phyloP scores from a whole-genome alignment of 78 protist species.

The Bodo saltans region DNA sequence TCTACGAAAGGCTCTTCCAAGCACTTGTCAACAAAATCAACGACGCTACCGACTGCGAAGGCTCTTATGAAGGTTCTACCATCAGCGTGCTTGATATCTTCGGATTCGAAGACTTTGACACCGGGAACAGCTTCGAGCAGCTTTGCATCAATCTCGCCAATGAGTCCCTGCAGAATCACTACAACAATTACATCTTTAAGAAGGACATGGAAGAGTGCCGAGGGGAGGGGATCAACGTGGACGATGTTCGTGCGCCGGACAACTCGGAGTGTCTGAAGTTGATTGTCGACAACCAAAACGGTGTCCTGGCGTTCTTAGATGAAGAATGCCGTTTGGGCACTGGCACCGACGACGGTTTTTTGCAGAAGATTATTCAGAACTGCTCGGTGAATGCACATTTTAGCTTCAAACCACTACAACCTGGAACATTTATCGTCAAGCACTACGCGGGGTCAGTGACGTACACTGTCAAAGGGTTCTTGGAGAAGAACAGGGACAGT shows the following conservation, averaged over 20 bases:
- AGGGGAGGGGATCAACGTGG: constrained; percentile 53
- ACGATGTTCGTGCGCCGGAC: constrained; percentile 25
- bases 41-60: constrained; percentile 4
- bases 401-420: neutral
- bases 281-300: neutral
- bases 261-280: constrained; percentile 11
- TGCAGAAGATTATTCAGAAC: neutral
- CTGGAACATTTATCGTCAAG: neutral
- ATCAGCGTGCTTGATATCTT: constrained; percentile 84
- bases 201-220: constrained; percentile 79
- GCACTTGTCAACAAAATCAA: constrained; percentile 60
- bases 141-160: constrained; percentile 76
- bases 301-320: constrained; percentile 18
- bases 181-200: constrained; percentile 72
- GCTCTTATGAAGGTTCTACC: constrained; percentile 5
- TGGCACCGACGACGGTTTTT: constrained; percentile 27
- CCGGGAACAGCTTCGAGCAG: constrained; percentile 76
- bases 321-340: constrained; percentile 24
- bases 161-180: constrained; percentile 74
- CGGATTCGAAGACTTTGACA: constrained; percentile 79
- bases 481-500: constrained; percentile 45
- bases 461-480: constrained; percentile 30
- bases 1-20: constrained; percentile 71
- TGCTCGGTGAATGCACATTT: neutral
- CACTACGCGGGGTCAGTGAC: constrained; percentile 48